These are phyloP conservation scores for Pisolithus orientalis DNA, from an alignment of 768 basidiomycete species.

Conservation along the genomic window DNA sequence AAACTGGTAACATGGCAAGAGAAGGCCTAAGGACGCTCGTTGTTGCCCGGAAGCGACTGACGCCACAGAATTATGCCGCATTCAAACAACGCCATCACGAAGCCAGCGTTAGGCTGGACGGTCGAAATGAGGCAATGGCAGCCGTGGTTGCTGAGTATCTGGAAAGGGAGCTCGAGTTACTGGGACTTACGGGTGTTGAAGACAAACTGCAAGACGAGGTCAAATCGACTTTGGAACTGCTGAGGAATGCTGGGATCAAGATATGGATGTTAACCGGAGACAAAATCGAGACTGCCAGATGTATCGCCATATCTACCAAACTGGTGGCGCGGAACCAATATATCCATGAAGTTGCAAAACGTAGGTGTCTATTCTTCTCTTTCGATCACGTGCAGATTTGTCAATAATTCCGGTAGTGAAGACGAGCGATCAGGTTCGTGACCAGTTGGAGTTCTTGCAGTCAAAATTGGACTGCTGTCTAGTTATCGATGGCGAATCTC, in stretches of 20 bases:
- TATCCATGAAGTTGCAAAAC: conserved; percentile 92
- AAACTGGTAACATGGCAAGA: conserved; percentile 96
- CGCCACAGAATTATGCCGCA: conserved; percentile 58
- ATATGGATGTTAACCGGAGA: conserved; percentile 99
- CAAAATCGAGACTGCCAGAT: conserved; percentile 97
- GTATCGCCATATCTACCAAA: conserved; percentile 97
- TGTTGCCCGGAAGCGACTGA: conserved; percentile 76
- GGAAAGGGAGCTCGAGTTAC: conserved; percentile 84
- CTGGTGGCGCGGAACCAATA: conserved; percentile 94
- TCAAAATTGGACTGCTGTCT: conserved; percentile 96
- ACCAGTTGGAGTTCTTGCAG: conserved; percentile 89
- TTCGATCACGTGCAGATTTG: not conserved
- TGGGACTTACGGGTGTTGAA: conserved; percentile 97
- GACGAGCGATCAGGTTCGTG: conserved; percentile 73
- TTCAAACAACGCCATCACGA: conserved; percentile 70
- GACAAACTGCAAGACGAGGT: conserved; percentile 98
- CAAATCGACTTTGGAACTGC: conserved; percentile 83
- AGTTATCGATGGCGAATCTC: conserved; percentile 95
- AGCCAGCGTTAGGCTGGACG: conserved; percentile 75
- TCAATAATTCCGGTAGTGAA: conserved; percentile 52
- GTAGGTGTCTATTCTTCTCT: conserved; percentile 34
- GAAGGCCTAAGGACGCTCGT: conserved; percentile 95
- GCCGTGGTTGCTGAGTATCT: conserved; percentile 68
- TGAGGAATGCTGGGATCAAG: conserved; percentile 94
- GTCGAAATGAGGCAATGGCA: conserved; percentile 76